These are phyloP conservation scores for Calendula officinalis DNA, from an alignment of 129 eudicot species.

Conservation along the genomic window DNA sequence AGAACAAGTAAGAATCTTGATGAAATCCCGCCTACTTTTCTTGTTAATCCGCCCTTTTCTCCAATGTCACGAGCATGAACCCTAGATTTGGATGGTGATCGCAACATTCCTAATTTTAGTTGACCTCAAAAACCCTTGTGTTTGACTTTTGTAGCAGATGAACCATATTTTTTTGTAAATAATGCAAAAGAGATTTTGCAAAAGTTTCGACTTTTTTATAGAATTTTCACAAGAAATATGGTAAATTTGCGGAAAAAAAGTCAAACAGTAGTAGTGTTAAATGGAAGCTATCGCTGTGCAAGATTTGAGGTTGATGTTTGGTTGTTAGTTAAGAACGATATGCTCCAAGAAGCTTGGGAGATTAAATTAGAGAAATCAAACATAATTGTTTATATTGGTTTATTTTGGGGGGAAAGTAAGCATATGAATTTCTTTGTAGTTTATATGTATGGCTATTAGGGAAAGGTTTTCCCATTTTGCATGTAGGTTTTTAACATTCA, in stretches of 20 bases:
- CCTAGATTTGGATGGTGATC: constrained; percentile 11
- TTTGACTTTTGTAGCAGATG: constrained; percentile 18
- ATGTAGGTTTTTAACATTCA: constrained; percentile 17
- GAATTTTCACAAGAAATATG: constrained; percentile 17
- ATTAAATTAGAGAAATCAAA: constrained; percentile 13
- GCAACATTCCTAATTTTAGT: constrained; percentile 12
- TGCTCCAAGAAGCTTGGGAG: constrained; percentile 10
- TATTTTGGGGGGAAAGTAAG: constrained; percentile 26
- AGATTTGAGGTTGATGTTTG: neutral
- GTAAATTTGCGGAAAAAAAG: constrained; percentile 5
- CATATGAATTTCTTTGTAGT: constrained; percentile 18
- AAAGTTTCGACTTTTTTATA: constrained; percentile 2
- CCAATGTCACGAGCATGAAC: constrained; percentile 81
- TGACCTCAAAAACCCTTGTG: constrained; percentile 24
- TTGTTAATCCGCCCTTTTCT: constrained; percentile 83
- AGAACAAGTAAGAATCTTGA: constrained; percentile 43
- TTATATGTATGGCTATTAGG: constrained; percentile 21
- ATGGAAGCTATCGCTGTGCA: neutral
- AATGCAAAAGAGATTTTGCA: constrained; percentile 9
- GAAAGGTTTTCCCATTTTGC: constrained; percentile 9
- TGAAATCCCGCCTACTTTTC: constrained; percentile 53
- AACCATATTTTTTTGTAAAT: constrained; percentile 8
- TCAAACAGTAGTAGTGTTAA: constrained; percentile 3
- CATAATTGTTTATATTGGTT: constrained; percentile 46
- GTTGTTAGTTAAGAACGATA: neutral